Conservation (phyloP, 768 basidiomycete genomes). For the Mycena kentingensis region DNA sequence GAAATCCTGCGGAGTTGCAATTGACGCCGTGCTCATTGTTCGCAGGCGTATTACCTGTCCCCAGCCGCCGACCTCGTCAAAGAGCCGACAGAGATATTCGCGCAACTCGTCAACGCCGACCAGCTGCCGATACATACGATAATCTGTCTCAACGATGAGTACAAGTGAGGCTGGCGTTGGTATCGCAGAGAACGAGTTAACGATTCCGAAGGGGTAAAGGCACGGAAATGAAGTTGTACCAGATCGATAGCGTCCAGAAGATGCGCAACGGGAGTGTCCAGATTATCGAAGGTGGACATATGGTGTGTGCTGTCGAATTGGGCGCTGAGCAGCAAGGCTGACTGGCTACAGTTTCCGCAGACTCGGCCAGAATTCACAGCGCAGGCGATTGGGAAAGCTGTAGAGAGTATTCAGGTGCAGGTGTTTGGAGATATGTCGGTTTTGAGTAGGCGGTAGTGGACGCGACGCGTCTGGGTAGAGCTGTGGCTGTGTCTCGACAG, state of each 20-base stretch:
- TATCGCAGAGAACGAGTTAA: no score
- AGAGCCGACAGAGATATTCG: slow-evolving; percentile 18
- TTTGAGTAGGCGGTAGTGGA: no score
- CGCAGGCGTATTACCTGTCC: slow-evolving; percentile 19
- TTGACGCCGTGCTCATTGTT: not conserved
- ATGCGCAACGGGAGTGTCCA: slow-evolving; percentile 19
- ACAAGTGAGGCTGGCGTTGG: slow-evolving; percentile 9
- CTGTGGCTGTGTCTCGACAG: no score
- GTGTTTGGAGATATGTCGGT: no score
- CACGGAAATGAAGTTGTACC: slow-evolving; percentile 20
- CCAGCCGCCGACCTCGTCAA: slow-evolving; percentile 16
- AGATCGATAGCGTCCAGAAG: slow-evolving; percentile 13
- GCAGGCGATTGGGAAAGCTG: no score
- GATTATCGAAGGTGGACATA: slow-evolving; percentile 23
- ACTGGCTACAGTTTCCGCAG: no score
- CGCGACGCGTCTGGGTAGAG: no score
- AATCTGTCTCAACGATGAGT: slow-evolving; percentile 23
- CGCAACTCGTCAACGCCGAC: slow-evolving; percentile 16
- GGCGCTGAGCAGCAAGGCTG: no score
- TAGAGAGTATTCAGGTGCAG: no score
- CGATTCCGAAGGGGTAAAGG: slow-evolving; percentile 11
- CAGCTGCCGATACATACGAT: slow-evolving; percentile 20
- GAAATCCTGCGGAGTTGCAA: not conserved
- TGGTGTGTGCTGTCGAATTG: no score
- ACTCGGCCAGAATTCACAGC: no score